Evolutionary conservation across 352 stramenopile species (phyloP), one percentile per base, ranked within the genome.

Genomic region (Pythium rishiriense): DNA sequence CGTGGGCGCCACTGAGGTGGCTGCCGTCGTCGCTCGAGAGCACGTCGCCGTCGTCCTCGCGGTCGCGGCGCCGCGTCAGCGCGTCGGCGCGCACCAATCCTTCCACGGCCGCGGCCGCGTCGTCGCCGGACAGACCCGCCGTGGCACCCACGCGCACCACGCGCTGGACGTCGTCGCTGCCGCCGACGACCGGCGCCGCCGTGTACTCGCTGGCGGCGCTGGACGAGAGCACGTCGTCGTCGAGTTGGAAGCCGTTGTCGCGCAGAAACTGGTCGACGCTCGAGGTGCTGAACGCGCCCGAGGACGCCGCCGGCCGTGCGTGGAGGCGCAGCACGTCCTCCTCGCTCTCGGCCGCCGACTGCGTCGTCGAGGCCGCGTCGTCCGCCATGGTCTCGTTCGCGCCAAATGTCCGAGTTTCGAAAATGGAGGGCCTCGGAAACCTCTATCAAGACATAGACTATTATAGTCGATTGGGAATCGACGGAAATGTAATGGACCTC

Each of bases 201-300:
- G 31, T 35, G 5, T 55, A 60, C 22, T 61, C 63, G 26, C 56
- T 53, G 42, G 50, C 51, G 1, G 64, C 37, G 28, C 54, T 69
- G 25, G 74, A 85, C 42, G 66, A 72, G 9, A 85, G 60, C 26
- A 66, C 70, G 29, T 62, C 64, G 15, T 70, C 72, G 42, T 75
- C 80, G 60, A 90, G 73, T 37, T 75, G 72, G 58, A 92, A 86
- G 64, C 85, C 83, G 61, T 94, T 87, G 43, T 94, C 81, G 42
- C 78, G 80, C 14, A 94, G 69, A 67, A 94, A 94, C 47, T 79
- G 76, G 69, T 94, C 85, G 56, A 94, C 81, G 53, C 81, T 94
- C 9, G 79, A 89, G 33, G 79, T 79, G 61, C 79, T 89, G 54
- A 80, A 80, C 45, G 68, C 70, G 55, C 70, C 73, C 25, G 59